Conservation (phyloP, 108 stramenopile genomes). For the Cyclotella atomus region DNA sequence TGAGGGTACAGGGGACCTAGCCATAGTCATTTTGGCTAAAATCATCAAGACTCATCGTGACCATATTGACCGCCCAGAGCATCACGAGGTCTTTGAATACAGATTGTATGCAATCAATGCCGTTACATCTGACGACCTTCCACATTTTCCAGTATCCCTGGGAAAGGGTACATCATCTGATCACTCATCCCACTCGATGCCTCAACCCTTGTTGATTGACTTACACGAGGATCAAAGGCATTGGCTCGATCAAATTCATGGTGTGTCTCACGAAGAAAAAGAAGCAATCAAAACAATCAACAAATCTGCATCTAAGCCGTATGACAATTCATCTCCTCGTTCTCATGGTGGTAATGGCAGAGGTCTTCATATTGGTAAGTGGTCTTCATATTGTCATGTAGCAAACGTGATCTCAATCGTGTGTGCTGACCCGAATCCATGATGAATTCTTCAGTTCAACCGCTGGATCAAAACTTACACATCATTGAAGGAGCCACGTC, state of each 20-base stretch:
- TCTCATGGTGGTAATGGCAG: constrained; percentile 67
- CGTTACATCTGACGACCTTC: constrained; percentile 64
- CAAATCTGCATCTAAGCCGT: constrained; percentile 25
- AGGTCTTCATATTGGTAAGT: constrained; percentile 64
- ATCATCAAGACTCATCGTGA: constrained; percentile 36
- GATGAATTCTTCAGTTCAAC: constrained; percentile 51
- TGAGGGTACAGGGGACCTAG: constrained; percentile 72
- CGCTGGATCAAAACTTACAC: constrained; percentile 58
- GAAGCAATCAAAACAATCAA: constrained; percentile 39
- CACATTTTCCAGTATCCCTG: constrained; percentile 64
- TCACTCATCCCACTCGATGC: constrained; percentile 44
- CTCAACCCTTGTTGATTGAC: constrained; percentile 74
- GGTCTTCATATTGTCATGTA: neutral
- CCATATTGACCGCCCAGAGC: constrained; percentile 32
- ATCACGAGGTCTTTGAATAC: constrained; percentile 40
- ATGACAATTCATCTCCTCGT: constrained; percentile 20
- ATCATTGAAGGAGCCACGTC: constrained; percentile 81
- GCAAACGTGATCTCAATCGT: too few relatives aligned
- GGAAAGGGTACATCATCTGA: constrained; percentile 42
- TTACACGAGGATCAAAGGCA: constrained; percentile 71
- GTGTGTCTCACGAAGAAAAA: constrained; percentile 30
- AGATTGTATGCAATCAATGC: constrained; percentile 71
- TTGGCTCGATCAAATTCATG: constrained; percentile 59
- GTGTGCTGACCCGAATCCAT: too few relatives aligned
- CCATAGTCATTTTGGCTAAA: constrained; percentile 59